Evolutionary conservation across 768 basidiomycete species (phyloP).

Genomic region (Amanita fuliginea): DNA sequence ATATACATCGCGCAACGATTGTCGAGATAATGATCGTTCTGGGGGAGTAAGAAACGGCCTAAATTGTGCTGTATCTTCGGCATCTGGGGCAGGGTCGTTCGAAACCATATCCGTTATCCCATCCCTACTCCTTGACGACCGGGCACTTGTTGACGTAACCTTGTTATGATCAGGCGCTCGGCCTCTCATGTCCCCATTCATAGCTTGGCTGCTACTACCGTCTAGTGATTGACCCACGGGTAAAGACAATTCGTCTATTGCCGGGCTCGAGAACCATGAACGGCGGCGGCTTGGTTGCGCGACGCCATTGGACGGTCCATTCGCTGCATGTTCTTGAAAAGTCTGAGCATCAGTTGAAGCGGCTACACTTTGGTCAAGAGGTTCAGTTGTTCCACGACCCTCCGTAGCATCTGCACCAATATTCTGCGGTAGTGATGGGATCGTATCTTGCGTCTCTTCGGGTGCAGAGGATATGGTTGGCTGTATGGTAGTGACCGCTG

Average conservation of each 20-base stretch:
- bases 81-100: conserved; percentile 4
- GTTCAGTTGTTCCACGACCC: not conserved
- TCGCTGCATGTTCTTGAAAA: not conserved
- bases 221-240: conserved; percentile 12
- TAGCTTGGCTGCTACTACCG: conserved; percentile 5
- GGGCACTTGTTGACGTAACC: not conserved
- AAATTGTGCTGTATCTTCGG: not conserved
- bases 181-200: conserved; percentile 20
- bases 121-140: conserved; percentile 2
- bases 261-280: conserved; percentile 46
- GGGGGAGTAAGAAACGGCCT: conserved; percentile 11
- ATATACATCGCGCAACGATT: conserved; percentile 26
- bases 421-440: not conserved
- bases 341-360: not conserved
- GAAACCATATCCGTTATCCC: not conserved
- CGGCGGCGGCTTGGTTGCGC: conserved; percentile 22
- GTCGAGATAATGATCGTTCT: conserved; percentile 33
- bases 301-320: not conserved
- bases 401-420: not conserved
- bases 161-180: conserved; percentile 23
- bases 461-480: not conserved
- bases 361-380: not conserved
- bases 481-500: not conserved
- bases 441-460: not conserved
- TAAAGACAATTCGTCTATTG: conserved; percentile 22